A percentile compares a stretch with the other conserved stretches of the same genome.
Evolutionary conservation across 306 rosid species (phyloP).

Genomic region (Quercus robur): DNA sequence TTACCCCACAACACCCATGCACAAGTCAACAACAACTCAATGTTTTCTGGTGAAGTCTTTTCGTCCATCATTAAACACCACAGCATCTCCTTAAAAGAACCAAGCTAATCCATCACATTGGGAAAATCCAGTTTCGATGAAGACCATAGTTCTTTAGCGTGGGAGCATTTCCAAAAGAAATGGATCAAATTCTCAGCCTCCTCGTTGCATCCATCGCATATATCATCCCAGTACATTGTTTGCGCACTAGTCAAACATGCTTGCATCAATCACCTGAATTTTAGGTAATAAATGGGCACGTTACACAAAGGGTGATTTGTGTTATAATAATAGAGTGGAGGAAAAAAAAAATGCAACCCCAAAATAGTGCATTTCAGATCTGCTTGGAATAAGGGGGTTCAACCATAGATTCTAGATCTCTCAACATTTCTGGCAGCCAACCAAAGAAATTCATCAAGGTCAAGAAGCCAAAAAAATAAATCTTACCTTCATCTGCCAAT

Average conservation of each 20-base stretch:
- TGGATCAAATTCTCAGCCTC: no score
- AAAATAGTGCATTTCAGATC: slow-evolving; percentile 15
- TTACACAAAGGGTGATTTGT: background rate
- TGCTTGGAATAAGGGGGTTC: background rate
- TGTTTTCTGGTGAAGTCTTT: no score
- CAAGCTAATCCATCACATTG: no score
- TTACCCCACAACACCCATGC: no score
- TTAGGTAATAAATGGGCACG: slow-evolving; percentile 2
- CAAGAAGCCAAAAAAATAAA: background rate
- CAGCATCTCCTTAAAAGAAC: no score
- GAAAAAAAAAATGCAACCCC: background rate
- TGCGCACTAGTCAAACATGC: slow-evolving; percentile 80
- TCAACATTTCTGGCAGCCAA: background rate
- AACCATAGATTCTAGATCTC: background rate
- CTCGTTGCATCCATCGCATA: no score
- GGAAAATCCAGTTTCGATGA: no score
- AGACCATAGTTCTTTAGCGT: no score
- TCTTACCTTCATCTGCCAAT: slow-evolving; percentile 75
- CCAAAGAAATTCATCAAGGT: background rate
- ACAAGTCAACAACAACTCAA: no score
- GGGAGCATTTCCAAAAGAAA: no score
- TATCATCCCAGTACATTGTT: slow-evolving; percentile 36
- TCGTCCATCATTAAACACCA: no score
- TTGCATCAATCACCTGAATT: slow-evolving; percentile 73
- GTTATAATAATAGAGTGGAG: background rate